phyloP scores from a whole-genome alignment of 352 stramenopile genomes.

The Phytophthora vignae region DNA sequence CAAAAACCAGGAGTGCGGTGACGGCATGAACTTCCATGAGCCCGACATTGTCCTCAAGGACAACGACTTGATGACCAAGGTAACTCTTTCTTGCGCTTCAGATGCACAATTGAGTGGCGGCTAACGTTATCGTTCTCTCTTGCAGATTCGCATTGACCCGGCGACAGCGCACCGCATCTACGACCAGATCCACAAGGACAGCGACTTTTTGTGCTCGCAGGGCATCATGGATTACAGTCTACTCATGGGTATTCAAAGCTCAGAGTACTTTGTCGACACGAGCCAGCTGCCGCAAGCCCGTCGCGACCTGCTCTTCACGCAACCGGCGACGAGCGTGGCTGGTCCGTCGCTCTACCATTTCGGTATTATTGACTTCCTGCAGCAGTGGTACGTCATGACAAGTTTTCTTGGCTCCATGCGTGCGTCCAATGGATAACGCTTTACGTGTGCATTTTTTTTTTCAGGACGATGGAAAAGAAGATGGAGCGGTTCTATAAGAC shows the following conservation, averaged over 20 bases:
- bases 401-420: not conserved
- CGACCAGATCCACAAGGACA: slow-evolving; percentile 90
- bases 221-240: slow-evolving; percentile 95
- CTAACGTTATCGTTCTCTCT: slow-evolving; percentile 7
- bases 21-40: slow-evolving; percentile 89
- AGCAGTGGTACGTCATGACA: slow-evolving; percentile 80
- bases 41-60: slow-evolving; percentile 91
- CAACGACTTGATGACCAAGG: slow-evolving; percentile 91
- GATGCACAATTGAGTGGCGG: not conserved
- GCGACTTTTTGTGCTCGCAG: slow-evolving; percentile 88
- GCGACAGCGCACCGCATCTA: slow-evolving; percentile 85
- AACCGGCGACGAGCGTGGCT: slow-evolving; percentile 86
- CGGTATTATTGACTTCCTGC: slow-evolving; percentile 93
- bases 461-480: slow-evolving; percentile 91
- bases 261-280: slow-evolving; percentile 89
- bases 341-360: slow-evolving; percentile 92
- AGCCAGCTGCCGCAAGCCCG: slow-evolving; percentile 64
- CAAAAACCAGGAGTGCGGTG: slow-evolving; percentile 85
- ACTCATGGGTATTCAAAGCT: slow-evolving; percentile 92
- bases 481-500: slow-evolving; percentile 93
- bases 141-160: slow-evolving; percentile 81
- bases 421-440: slow-evolving; percentile 12
- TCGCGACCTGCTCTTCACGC: slow-evolving; percentile 78
- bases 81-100: slow-evolving; percentile 15
- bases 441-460: slow-evolving; percentile 5